Conservation (phyloP, 805 yeast genomes). For the Cyberlindnera meyerae region DNA sequence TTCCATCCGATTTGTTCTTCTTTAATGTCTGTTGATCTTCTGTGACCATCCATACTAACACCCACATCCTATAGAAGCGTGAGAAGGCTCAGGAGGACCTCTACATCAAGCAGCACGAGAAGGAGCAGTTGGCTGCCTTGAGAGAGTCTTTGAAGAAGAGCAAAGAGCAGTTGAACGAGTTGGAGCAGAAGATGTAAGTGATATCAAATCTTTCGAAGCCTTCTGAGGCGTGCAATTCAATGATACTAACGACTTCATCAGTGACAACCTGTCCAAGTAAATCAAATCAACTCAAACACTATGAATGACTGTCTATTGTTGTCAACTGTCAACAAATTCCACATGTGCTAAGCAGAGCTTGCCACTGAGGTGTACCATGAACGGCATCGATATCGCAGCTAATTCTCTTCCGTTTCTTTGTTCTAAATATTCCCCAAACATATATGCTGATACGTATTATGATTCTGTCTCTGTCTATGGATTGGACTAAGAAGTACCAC, state of each 20-base stretch:
- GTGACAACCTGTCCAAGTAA: slow-evolving; percentile 13
- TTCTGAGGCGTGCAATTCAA: neutral
- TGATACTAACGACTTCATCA: slow-evolving; percentile 1
- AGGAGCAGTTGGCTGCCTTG: slow-evolving; percentile 74
- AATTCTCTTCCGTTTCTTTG: too few relatives aligned
- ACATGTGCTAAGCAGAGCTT: too few relatives aligned
- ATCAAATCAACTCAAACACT: too few relatives aligned
- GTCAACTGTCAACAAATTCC: too few relatives aligned
- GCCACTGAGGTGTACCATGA: too few relatives aligned
- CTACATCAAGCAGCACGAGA: slow-evolving; percentile 84
- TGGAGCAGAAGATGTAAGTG: slow-evolving; percentile 40
- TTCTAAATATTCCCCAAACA: too few relatives aligned
- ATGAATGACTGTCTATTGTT: neutral
- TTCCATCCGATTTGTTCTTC: too few relatives aligned
- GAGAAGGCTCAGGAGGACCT: slow-evolving; percentile 89
- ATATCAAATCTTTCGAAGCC: neutral
- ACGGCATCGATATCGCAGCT: too few relatives aligned
- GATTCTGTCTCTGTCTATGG: too few relatives aligned
- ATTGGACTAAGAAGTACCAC: too few relatives aligned
- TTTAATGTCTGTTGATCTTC: neutral
- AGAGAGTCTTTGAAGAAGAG: slow-evolving; percentile 74
- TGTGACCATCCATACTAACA: slow-evolving; percentile 8
- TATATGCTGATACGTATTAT: too few relatives aligned
- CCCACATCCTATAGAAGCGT: slow-evolving; percentile 51
- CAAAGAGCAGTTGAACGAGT: slow-evolving; percentile 51